Conservation (phyloP, 2,329 filamentous ascomycete genomes). For the Lithohypha guttulata region DNA sequence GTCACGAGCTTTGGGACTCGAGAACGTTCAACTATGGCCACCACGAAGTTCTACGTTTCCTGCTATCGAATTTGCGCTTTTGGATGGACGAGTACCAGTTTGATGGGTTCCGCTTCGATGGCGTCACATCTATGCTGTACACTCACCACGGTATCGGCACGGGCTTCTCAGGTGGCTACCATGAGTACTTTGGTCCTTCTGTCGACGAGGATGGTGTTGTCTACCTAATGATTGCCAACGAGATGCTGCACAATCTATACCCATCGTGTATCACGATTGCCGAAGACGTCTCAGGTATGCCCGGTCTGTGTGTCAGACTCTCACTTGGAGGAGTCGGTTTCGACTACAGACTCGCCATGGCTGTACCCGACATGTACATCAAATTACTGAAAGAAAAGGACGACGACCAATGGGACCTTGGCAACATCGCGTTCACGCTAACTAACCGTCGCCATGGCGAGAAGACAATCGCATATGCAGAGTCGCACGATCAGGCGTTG, state of each 20-base stretch:
- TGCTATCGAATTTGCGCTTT: slow-evolving; percentile 89
- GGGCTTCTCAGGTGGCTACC: slow-evolving; percentile 95
- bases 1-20: slow-evolving; percentile 91
- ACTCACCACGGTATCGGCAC: slow-evolving; percentile 92
- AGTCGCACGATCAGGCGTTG: slow-evolving; percentile 93
- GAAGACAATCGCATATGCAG: slow-evolving; percentile 95
- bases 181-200: slow-evolving; percentile 84
- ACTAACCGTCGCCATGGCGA: slow-evolving; percentile 91
- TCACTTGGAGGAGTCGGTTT: slow-evolving; percentile 87
- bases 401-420: slow-evolving; percentile 87
- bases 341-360: slow-evolving; percentile 96
- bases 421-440: slow-evolving; percentile 70
- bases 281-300: slow-evolving; percentile 97
- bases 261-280: slow-evolving; percentile 83
- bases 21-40: slow-evolving; percentile 93
- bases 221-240: slow-evolving; percentile 93
- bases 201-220: slow-evolving; percentile 91
- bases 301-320: slow-evolving; percentile 79
- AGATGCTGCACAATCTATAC: slow-evolving; percentile 86
- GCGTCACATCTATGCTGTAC: slow-evolving; percentile 98
- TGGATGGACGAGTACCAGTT: slow-evolving; percentile 99
- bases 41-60: slow-evolving; percentile 90
- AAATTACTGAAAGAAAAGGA: slow-evolving; percentile 91
- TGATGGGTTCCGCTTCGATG: slow-evolving; percentile 95
- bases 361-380: slow-evolving; percentile 97